Percentiles rank a stretch among this genome's conserved stretches.
Evolutionary conservation across 2,329 filamentous ascomycete genomes (phyloP).

Genomic region (Conoideocrella luteorostrata): DNA sequence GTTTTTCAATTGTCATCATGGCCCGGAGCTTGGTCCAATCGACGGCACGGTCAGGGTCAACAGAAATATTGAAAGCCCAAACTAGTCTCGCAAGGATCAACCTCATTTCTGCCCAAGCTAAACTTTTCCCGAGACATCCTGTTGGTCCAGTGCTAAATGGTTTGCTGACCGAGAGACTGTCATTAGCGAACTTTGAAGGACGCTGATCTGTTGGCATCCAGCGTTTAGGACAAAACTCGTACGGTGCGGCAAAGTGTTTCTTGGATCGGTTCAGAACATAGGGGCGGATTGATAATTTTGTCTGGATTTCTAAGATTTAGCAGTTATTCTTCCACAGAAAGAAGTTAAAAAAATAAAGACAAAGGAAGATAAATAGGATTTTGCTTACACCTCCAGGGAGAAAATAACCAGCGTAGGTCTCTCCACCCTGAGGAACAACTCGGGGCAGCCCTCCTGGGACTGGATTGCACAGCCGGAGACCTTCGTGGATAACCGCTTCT

Average conservation of each 20-base stretch:
- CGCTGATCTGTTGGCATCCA: background rate
- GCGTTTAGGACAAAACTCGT: background rate
- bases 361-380: no score
- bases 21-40: no score
- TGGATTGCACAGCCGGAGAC: background rate
- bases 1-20: no score
- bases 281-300: background rate
- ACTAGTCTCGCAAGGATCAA: background rate
- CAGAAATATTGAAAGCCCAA: background rate
- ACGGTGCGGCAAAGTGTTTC: background rate
- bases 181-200: background rate
- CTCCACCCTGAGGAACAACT: background rate
- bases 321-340: background rate
- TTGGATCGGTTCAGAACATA: background rate
- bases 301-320: background rate
- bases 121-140: background rate
- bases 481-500: background rate
- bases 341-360: no score
- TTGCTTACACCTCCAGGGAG: no score
- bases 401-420: background rate
- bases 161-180: background rate
- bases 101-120: background rate
- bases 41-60: no score
- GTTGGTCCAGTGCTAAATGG: background rate
- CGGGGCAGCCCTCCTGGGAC: background rate